These are phyloP conservation scores for Raddia distichophylla DNA, from an alignment of 176 grass and related monocot genomes.

Conservation along the genomic window DNA sequence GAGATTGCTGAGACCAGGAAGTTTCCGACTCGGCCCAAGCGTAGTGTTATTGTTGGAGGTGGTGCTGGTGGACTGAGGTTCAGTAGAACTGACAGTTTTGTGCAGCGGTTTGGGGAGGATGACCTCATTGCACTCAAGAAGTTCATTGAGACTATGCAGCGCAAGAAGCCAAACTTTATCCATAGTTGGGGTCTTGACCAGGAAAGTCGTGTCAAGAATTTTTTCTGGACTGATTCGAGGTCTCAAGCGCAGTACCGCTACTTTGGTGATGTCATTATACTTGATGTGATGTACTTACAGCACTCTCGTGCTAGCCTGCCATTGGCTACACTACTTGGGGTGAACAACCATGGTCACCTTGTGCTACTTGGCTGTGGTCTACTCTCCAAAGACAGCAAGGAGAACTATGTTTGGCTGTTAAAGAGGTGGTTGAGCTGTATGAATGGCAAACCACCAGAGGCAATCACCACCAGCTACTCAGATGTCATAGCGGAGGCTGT, in stretches of 20 bases:
- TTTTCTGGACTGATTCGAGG: conserved; percentile 81
- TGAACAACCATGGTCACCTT: conserved; percentile 89
- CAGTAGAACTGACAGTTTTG: conserved; percentile 32
- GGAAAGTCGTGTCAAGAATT: conserved; percentile 65
- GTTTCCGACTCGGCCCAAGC: conserved; percentile 57
- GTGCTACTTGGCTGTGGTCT: conserved; percentile 75
- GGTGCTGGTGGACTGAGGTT: conserved; percentile 40
- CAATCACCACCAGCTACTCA: conserved; percentile 66
- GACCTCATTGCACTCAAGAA: conserved; percentile 53
- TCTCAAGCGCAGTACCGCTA: conserved; percentile 68
- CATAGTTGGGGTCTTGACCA: conserved; percentile 83
- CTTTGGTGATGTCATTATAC: conserved; percentile 65
- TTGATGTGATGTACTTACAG: conserved; percentile 79
- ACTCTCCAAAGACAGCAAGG: conserved; percentile 60
- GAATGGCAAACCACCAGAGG: conserved; percentile 72
- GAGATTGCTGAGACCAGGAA: conserved; percentile 64
- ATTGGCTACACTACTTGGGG: conserved; percentile 69
- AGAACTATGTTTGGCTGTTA: conserved; percentile 75
- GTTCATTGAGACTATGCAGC: conserved; percentile 74
- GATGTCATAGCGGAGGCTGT: conserved; percentile 62
- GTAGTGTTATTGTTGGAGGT: conserved; percentile 32
- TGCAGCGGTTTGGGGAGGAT: conserved; percentile 55
- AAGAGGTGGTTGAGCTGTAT: conserved; percentile 79
- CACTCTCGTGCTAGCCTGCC: conserved; percentile 49
- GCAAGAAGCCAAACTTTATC: conserved; percentile 67